Base-by-base conservation (phyloP, 805 yeast genomes). In the Lachancea fermentati region DNA sequence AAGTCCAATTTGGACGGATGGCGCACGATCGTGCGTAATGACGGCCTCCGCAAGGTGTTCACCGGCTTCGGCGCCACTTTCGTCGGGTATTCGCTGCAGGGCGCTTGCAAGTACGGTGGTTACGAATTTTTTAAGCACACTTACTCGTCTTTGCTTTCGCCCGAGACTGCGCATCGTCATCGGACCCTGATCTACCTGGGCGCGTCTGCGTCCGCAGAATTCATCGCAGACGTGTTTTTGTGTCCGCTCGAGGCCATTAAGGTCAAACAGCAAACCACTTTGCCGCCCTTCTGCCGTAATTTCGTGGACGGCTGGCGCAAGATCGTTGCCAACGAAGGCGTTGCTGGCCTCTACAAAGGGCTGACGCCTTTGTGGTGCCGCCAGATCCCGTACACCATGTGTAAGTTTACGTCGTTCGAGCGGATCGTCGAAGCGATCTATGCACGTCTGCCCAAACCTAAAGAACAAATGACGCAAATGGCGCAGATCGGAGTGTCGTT, bases 361-460 rank as follows among this genome's bases (percentile, higher is more conserved):
- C 67, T 91, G 39, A 81, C 79, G 7, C 97, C 98, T 11, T 72
- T 91, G 49, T 93, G 97, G 97, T 77, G 80, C 44, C 82, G 97
- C 70, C 98, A 91, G 67, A 84, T 91, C 54, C 98, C 97, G n/a
- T 91, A 91, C 71, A 91, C 97, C 19, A 89, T 91, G 96, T 94
- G 85, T 47, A 91, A 93, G 68, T 93, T 91, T 65, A 91, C 97
- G 6, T 76, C 95, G 18, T 91, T 93, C 68, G 98, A 91, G 69
- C 84, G 79, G 60, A 84, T 89, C 38, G 97, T 91, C 24, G 87
- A 81, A 56, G 63, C 67, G 36, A 89, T 91, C 57, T 91, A 93
- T 68, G 52, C 69, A 19, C 73, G 70, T 44, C 71, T 91, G 51
- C 88, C 96, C 34, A 78, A 76, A 55, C 77, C 83, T 36, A 86